Evolutionary conservation across 2,329 filamentous ascomycete genomes (phyloP), one percentile per base, ranked within the genome.

Genomic region (Aspergillus tanneri): DNA sequence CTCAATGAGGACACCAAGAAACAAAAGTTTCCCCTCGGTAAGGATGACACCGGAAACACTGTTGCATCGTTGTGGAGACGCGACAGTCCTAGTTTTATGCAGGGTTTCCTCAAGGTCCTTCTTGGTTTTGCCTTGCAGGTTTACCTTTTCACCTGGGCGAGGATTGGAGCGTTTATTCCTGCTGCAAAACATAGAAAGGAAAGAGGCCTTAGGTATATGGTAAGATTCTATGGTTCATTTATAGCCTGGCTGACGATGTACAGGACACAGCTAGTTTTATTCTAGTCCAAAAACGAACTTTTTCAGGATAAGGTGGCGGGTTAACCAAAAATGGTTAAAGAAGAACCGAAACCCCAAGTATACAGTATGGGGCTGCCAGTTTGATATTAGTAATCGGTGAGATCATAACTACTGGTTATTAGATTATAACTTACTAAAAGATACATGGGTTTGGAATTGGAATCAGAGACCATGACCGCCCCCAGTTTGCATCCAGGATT

Each of bases 121-220:
- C 41, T 47, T 24, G 16, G 41, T 24, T 47, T 47, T 27, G 27
- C 36, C 23, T 37, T 47, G 27, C 44, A 47, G 28, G 37, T 47
- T 21, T 47, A 34, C 22, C 44, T 47, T 27, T 47, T 47, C 22
- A 47, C 19, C 11, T 21, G 27, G 41, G 36, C 37, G 35, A 47
- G 36, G 19, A 41, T 41, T 22, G 27, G 44, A 7, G 44, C 44
- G 34, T 27, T 47, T 22, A 41, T 47, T 8, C 44, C 27, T n/a
- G 27, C 40, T 24, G 24, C 36, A 8, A 47, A 47, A 41, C 27
- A 42, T 14, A 47, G 36, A 35, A 30, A 34, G 6, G 6, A 36
- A 28, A 41, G 45, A 24, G 45, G 38, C n/a, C 45, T 47, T 24
- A 16, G 22, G 28, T 47, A 47, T 28, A 42, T 27, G 23, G 37